A percentile compares a stretch with the other conserved stretches of the same genome.
These are phyloP conservation scores for Trichoderma arundinaceum DNA, from an alignment of 2,329 filamentous ascomycete genomes.

Conservation along the genomic window DNA sequence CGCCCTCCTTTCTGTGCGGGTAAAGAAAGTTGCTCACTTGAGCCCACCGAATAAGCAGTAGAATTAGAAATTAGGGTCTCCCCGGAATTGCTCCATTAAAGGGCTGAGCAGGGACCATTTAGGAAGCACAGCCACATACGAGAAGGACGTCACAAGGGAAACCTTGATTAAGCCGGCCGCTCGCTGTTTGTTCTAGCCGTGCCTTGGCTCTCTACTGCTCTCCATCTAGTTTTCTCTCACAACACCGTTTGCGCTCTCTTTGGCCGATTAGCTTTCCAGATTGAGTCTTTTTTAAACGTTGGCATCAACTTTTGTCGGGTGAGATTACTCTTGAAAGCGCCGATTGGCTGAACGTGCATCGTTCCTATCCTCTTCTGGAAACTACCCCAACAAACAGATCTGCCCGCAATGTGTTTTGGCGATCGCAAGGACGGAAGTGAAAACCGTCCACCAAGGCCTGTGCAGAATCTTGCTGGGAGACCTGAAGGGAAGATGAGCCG, in stretches of 20 bases:
- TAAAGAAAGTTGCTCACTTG: too few species aligned
- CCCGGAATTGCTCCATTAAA: neutral
- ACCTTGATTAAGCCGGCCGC: neutral
- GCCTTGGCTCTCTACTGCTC: neutral
- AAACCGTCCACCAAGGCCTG: slow-evolving; percentile 50
- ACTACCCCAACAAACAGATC: neutral
- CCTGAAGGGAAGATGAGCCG: slow-evolving; percentile 38
- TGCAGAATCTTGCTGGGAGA: slow-evolving; percentile 41
- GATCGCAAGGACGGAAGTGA: slow-evolving; percentile 49
- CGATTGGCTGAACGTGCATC: neutral
- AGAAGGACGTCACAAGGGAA: slow-evolving; percentile 9
- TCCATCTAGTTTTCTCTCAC: too few species aligned
- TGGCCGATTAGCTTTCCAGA: neutral
- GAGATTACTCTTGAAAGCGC: too few species aligned
- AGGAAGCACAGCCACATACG: slow-evolving; percentile 22
- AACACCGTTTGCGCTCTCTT: neutral
- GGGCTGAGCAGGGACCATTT: neutral
- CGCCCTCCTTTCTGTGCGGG: too few species aligned
- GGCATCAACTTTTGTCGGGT: too few species aligned
- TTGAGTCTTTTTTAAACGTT: neutral
- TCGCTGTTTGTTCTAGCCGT: neutral
- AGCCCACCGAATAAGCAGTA: slow-evolving; percentile 18
- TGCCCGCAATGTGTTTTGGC: slow-evolving; percentile 56
- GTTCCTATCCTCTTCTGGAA: neutral
- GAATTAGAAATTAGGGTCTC: neutral